phyloP scores from a whole-genome alignment of 2,329 filamentous ascomycete genomes.

The Knufia petricola region DNA sequence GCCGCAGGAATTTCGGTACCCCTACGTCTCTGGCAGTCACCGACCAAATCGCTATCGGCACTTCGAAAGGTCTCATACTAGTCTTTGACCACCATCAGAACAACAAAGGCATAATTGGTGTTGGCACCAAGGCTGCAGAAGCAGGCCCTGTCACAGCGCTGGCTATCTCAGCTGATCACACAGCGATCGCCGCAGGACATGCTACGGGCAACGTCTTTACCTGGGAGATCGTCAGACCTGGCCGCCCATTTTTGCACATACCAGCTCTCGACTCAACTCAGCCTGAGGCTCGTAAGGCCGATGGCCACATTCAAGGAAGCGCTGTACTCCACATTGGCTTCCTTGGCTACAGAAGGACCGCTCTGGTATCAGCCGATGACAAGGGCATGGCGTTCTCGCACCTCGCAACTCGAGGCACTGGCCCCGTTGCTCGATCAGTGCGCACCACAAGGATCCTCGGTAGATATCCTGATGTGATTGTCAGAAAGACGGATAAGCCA shows the following conservation, averaged over 20 bases:
- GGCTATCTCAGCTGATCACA: conserved; percentile 86
- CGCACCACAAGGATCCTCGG: conserved; percentile 87
- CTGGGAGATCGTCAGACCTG: conserved; percentile 79
- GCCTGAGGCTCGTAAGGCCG: conserved; percentile 54
- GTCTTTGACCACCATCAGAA: conserved; percentile 98
- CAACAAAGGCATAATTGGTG: conserved; percentile 84
- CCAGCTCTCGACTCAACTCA: conserved; percentile 61
- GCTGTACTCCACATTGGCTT: conserved; percentile 89
- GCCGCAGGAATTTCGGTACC: conserved; percentile 81
- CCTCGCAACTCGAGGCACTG: conserved; percentile 81
- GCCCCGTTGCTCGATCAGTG: conserved; percentile 71
- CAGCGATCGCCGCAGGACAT: conserved; percentile 83
- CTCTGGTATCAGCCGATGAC: conserved; percentile 88
- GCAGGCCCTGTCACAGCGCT: conserved; percentile 79
- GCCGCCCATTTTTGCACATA: conserved; percentile 80
- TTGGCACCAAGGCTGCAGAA: conserved; percentile 88
- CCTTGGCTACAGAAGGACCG: conserved; percentile 83
- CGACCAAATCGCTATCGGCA: conserved; percentile 80
- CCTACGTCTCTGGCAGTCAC: conserved; percentile 86
- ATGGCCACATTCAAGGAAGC: conserved; percentile 72
- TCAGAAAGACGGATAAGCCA: conserved; percentile 49
- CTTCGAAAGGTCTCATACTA: conserved; percentile 85
- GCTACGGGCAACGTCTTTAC: conserved; percentile 87
- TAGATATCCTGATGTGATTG: conserved; percentile 66
- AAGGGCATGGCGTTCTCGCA: conserved; percentile 97